These are phyloP conservation scores for Fusarium penzigii DNA, from an alignment of 2,329 filamentous ascomycete species.

Conservation along the genomic window DNA sequence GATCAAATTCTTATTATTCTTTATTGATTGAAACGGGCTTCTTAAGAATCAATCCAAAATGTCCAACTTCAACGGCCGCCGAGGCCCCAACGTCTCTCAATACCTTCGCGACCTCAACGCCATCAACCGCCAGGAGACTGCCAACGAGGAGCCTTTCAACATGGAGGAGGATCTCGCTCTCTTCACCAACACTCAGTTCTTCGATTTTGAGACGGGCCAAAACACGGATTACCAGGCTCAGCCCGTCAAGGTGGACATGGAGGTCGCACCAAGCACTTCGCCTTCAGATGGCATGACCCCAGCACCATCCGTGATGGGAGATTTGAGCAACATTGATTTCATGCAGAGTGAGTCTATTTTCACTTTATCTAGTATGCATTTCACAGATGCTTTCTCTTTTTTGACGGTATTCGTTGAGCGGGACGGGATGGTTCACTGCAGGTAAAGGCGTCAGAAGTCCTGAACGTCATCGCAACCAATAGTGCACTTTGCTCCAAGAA, in stretches of 20 bases:
- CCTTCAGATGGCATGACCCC: constrained; percentile 41
- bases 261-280: constrained; percentile 35
- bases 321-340: constrained; percentile 52
- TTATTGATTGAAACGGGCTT: neutral
- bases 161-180: constrained; percentile 73
- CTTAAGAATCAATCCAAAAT: constrained; percentile 43
- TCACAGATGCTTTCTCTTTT: neutral
- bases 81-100: constrained; percentile 84
- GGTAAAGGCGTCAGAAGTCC: no score
- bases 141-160: constrained; percentile 59
- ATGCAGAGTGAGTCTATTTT: constrained; percentile 47
- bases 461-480: no score
- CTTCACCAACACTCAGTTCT: constrained; percentile 82
- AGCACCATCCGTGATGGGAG: constrained; percentile 44
- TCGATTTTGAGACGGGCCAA: constrained; percentile 71
- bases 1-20: neutral
- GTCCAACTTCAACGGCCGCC: constrained; percentile 75
- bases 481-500: no score
- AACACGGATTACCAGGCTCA: constrained; percentile 57
- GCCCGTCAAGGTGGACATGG: constrained; percentile 45
- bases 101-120: constrained; percentile 87
- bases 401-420: no score
- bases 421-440: no score
- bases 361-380: no score
- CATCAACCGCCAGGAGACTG: constrained; percentile 59